Evolutionary conservation across 2,329 filamentous ascomycete genomes (phyloP).

Genomic region (Colletotrichum nymphaeae): DNA sequence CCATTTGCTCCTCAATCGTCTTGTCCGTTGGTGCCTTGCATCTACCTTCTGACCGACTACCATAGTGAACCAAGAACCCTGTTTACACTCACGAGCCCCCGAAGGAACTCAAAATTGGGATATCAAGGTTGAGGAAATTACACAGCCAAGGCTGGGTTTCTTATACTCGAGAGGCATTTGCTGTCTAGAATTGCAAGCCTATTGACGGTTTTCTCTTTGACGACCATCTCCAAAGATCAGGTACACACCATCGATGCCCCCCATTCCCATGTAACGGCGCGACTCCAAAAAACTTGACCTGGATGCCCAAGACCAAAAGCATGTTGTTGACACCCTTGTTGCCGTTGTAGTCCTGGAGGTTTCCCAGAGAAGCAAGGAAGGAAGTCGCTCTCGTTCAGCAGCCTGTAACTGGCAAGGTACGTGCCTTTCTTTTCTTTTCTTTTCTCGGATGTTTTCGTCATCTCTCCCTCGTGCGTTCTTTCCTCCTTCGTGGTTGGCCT

Average conservation of each 20-base stretch:
- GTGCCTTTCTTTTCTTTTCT: constrained; percentile 31
- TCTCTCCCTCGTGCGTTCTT: constrained; percentile 3
- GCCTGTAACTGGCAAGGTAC: constrained; percentile 9
- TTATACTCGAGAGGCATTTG: constrained; percentile 15
- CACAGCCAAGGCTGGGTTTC: not conserved
- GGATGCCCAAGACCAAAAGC: constrained; percentile 11
- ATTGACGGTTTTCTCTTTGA: constrained; percentile 6
- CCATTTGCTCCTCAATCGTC: not conserved
- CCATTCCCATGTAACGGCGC: not conserved
- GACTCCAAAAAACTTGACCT: not conserved
- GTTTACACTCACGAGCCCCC: not conserved
- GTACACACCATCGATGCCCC: constrained; percentile 20
- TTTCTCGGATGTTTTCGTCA: constrained; percentile 17
- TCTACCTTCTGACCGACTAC: not conserved
- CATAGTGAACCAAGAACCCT: not conserved
- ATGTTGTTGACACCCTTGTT: constrained; percentile 2
- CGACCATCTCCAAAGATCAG: constrained; percentile 14
- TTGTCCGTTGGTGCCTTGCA: not conserved
- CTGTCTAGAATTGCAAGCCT: constrained; percentile 17
- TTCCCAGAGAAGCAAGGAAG: constrained; percentile 11
- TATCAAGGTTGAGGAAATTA: constrained; percentile 9
- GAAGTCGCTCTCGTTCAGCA: constrained; percentile 3
- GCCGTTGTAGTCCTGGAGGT: not conserved
- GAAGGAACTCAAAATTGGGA: not conserved
- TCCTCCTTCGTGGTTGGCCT: constrained; percentile 2